Base-by-base conservation (phyloP, 306 rosid genomes). In the Vigna unguiculata region DNA sequence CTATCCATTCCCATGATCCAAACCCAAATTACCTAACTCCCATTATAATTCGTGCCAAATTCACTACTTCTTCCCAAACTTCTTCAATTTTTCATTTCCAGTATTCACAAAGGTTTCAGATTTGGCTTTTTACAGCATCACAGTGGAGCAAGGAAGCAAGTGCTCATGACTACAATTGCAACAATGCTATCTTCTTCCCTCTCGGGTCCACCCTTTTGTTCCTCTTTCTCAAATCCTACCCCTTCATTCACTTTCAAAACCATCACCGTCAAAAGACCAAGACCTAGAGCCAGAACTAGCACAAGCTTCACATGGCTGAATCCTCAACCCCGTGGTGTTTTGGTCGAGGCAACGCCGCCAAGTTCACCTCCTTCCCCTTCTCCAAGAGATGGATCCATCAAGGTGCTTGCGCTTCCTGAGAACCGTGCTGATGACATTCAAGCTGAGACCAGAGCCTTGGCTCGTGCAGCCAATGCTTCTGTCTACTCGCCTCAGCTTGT, bases 371-470 rank as follows among this genome's bases (percentile, higher is more conserved):
- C 63, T 32, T 57, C 69, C 32, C 76, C 83, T 47, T 45, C 75
- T 9, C 32, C 60, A 15, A 83, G 75, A 80, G 76, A 85, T 72
- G 77, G 21, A 5, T 69, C 90, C 13, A 40, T 66, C 28, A 74
- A 36, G 83, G 83, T 71, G 49, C 57, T 72, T 9, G 77, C 81
- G 22, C 38, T 82, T 25, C 77, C 83, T 30, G 82, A 22, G 5
- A 81, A 81, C 54, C 90, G 90, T 47, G 81, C 88, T 32, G 85
- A 86, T 40, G 97, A 90, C 41, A 51, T 90, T 34, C 89, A 87
- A 81, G 97, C 98, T 1, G 95, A 94, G 84, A 74, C 89, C 9
- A 84, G 87, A 79, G 98, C 97, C 19, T 17, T 89, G 88, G 60
- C 85, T 22, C 96, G 97, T 79, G 96, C 96, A 46, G 76, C 71